Base-by-base conservation (phyloP, 1,284 basidiomycete genomes). In the Pseudozyma tsukubaensis region DNA sequence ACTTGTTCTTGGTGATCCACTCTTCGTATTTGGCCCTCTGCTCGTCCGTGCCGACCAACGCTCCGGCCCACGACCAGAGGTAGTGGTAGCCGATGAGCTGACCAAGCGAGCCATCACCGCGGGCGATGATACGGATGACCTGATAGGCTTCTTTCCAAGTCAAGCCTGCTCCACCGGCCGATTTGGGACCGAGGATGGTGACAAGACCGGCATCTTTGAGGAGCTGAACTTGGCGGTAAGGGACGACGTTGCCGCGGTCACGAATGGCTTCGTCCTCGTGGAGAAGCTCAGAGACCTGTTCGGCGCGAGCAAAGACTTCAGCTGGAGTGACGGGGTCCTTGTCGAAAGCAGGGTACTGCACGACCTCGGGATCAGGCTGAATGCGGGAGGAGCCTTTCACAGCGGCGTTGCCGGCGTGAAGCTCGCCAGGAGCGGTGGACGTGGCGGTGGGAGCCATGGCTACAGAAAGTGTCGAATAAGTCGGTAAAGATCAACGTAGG, bases 151-250 rank as follows among this genome's bases (percentile, higher is more conserved):
- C 72, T 21, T 76, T 71, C 76, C 79, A 82, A 29, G 59, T 66
- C 37, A 78, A 63, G 6, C 81, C 81, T 1, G 70, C 82, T 36
- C 82, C 82, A 14, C 82, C 82, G 9, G 63, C 72, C 12, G 72
- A 67, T 37, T 62, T 75, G 36, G 77, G 78, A 0, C 82, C 82
- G 18, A 84, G 76, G 24, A 83, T 71, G 40, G 80, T 82, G 29
- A 80, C 79, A 13, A 84, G 76, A 29, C 80, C 81, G 10, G 79
- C 63, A 48, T 84, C 82, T 50, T 84, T 84, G 42, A 84, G 72
- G 14, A 84, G 77, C 65, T 84, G 81, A 4, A 84, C 77, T 50
- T 84, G 81, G 14, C 79, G 69, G 61, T 79, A 77, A 12, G 82
- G 82, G 1, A 84, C 78, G n/a, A 81, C 80, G 44, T 84, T 84